These are phyloP conservation scores for Moniliophthora roreri DNA, from an alignment of 1,284 basidiomycete genomes.

Conservation along the genomic window DNA sequence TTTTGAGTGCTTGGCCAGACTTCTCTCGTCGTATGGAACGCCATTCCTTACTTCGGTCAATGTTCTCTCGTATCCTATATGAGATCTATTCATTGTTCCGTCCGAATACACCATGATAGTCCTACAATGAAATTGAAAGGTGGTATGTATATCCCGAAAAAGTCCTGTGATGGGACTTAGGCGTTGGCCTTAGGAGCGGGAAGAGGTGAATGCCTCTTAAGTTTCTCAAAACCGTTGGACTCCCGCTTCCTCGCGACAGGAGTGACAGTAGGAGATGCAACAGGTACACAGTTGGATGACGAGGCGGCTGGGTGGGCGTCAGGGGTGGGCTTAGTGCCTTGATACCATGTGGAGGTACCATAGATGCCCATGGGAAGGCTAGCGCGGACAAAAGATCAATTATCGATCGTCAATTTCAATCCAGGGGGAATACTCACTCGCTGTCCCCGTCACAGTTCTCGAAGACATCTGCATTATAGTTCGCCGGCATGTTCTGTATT, in stretches of 20 bases:
- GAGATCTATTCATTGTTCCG: too few relatives aligned
- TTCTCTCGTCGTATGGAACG: too few relatives aligned
- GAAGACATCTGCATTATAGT: constrained; percentile 48
- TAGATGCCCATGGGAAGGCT: constrained; percentile 62
- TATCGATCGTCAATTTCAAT: too few relatives aligned
- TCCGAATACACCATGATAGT: too few relatives aligned
- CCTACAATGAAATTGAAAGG: too few relatives aligned
- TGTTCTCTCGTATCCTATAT: too few relatives aligned
- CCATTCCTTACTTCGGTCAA: too few relatives aligned
- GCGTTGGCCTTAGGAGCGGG: neutral
- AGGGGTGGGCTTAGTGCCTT: constrained; percentile 54
- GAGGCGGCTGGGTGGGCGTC: constrained; percentile 44
- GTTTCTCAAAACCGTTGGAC: constrained; percentile 16
- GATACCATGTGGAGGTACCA: constrained; percentile 57
- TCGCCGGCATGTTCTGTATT: constrained; percentile 50
- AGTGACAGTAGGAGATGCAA: constrained; percentile 42
- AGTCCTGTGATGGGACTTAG: neutral
- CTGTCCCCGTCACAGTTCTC: constrained; percentile 52
- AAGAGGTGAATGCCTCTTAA: neutral
- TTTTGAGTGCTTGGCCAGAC: too few relatives aligned
- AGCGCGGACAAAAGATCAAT: constrained; percentile 21
- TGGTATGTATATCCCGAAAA: too few relatives aligned
- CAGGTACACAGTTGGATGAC: constrained; percentile 43
- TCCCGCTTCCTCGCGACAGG: constrained; percentile 29
- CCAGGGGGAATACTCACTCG: neutral